phyloP scores from a whole-genome alignment of 164 flowering plant species.

The Chimonanthus praecox region DNA sequence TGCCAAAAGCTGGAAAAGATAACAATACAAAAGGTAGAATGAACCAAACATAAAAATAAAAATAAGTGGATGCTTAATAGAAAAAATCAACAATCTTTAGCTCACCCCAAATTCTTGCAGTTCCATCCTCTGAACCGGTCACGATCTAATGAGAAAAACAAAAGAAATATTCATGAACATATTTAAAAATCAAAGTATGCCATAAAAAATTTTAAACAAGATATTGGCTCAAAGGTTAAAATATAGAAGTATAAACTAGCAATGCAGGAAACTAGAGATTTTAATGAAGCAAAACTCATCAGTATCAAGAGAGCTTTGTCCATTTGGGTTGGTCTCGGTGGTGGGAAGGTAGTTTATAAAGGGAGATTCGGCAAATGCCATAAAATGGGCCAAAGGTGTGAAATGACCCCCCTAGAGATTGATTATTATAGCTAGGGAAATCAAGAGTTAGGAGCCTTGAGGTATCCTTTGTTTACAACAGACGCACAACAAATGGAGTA shows the following conservation, averaged over 20 bases:
- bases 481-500: too few species aligned
- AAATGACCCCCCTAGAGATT: too few species aligned
- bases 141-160: slow-evolving; percentile 49
- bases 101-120: slow-evolving; percentile 91
- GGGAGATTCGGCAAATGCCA: not conserved
- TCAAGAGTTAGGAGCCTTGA: too few species aligned
- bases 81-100: not conserved
- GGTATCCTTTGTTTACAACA: too few species aligned
- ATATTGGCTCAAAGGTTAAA: not conserved
- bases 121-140: slow-evolving; percentile 98
- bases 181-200: too few species aligned
- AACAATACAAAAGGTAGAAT: not conserved
- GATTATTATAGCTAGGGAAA: too few species aligned
- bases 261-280: too few species aligned
- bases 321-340: not conserved
- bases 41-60: not conserved
- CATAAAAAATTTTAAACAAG: not conserved
- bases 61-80: not conserved
- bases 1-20: not conserved
- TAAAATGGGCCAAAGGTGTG: too few species aligned
- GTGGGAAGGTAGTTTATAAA: not conserved
- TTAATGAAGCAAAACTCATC: too few species aligned
- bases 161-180: not conserved
- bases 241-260: not conserved
- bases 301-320: too few species aligned